Conservation (phyloP, 805 yeast genomes). For the Yueomyces sp. region DNA sequence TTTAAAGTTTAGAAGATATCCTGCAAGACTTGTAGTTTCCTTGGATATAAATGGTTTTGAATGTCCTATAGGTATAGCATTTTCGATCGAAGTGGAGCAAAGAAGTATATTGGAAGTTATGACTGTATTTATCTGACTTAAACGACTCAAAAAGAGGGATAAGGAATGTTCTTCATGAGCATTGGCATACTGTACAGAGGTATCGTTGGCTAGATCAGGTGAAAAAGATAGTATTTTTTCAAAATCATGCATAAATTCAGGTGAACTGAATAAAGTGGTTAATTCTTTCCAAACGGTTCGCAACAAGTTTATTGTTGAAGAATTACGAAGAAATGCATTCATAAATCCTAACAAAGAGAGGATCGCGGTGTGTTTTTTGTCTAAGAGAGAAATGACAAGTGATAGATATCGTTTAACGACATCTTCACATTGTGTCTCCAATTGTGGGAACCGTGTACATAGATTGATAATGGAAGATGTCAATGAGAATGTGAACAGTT, state of each 20-base stretch:
- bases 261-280: conserved; percentile 4
- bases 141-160: conserved; percentile 1
- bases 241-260: conserved; percentile 8
- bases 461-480: conserved; percentile 21
- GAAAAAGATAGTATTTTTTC: conserved; percentile 8
- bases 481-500: conserved; percentile 24
- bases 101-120: conserved; percentile 1
- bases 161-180: conserved; percentile 14
- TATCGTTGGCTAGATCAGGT: conserved; percentile 14
- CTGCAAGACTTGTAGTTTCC: conserved; percentile 2
- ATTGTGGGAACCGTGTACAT: conserved; percentile 17
- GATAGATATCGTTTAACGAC: conserved; percentile 18
- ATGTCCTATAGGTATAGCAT: not conserved
- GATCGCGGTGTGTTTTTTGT: conserved; percentile 8
- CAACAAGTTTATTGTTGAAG: conserved; percentile 5
- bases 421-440: conserved; percentile 7
- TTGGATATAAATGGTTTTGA: conserved; percentile 3
- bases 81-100: not conserved
- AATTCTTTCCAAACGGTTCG: conserved; percentile 10
- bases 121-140: not conserved
- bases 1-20: conserved; percentile 2
- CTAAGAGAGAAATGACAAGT: conserved; percentile 4
- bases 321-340: conserved; percentile 17
- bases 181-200: conserved; percentile 19
- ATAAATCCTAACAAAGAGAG: conserved; percentile 29